Evolutionary conservation across 306 rosid genomes (phyloP).

Genomic region (Cucurbita maxima): DNA sequence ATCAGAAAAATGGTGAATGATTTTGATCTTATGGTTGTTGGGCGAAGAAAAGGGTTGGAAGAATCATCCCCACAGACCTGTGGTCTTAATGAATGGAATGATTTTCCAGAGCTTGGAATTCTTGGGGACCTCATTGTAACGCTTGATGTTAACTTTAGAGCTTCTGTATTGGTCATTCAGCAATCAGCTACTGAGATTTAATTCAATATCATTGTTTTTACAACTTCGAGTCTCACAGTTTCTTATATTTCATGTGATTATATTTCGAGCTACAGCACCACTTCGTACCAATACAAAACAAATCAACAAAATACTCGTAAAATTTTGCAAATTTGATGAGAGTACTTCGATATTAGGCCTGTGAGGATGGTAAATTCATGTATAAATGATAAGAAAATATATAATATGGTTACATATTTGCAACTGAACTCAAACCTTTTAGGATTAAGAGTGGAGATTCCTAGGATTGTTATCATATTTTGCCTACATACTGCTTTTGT

Average conservation of each 20-base stretch:
- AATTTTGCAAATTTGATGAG: too few relatives aligned
- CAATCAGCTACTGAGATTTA: background rate
- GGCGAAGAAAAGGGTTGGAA: slow-evolving; percentile 28
- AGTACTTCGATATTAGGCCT: too few relatives aligned
- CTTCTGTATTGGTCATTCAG: slow-evolving; percentile 37
- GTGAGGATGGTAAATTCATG: too few relatives aligned
- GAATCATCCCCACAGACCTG: slow-evolving; percentile 19
- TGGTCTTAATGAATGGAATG: slow-evolving; percentile 57
- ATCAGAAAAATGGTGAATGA: slow-evolving; percentile 8
- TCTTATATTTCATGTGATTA: too few relatives aligned
- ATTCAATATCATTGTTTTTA: background rate
- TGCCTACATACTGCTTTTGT: slow-evolving; percentile 25
- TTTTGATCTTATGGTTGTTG: slow-evolving; percentile 40
- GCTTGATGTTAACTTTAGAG: slow-evolving; percentile 20
- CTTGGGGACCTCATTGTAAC: slow-evolving; percentile 49
- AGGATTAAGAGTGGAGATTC: slow-evolving; percentile 22
- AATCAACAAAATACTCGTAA: too few relatives aligned
- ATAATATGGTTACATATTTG: background rate
- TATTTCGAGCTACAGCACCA: too few relatives aligned
- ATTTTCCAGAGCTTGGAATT: slow-evolving; percentile 53
- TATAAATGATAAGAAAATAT: too few relatives aligned
- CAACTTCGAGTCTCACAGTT: background rate
- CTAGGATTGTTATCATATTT: slow-evolving; percentile 17
- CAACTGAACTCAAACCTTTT: slow-evolving; percentile 8
- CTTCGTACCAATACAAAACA: too few relatives aligned